phyloP scores from a whole-genome alignment of 345 rosid species.

The Ricinus communis region DNA sequence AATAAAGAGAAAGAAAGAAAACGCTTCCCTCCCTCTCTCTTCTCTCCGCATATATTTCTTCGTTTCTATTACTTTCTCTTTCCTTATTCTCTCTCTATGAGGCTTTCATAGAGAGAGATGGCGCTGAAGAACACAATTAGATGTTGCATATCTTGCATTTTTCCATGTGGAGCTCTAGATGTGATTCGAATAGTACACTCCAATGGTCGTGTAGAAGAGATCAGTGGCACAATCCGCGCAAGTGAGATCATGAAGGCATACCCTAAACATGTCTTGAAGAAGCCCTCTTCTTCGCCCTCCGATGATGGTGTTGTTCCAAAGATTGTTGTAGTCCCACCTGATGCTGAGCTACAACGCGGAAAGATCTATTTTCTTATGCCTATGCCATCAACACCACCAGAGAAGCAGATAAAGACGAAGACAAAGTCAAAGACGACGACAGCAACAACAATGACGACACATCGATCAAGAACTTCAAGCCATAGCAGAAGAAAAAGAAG shows the following conservation, averaged over 20 bases:
- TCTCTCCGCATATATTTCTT: slow-evolving; percentile 13
- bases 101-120: background rate
- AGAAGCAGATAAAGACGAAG: slow-evolving; percentile 19
- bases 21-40: slow-evolving; percentile 5
- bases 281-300: slow-evolving; percentile 56
- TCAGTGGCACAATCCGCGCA: slow-evolving; percentile 80
- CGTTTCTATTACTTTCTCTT: slow-evolving; percentile 9
- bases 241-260: slow-evolving; percentile 75
- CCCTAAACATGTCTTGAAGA: slow-evolving; percentile 85
- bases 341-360: slow-evolving; percentile 89
- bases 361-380: slow-evolving; percentile 95
- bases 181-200: slow-evolving; percentile 91
- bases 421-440: too few relatives aligned
- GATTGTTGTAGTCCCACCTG: slow-evolving; percentile 87
- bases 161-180: slow-evolving; percentile 94
- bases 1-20: slow-evolving; percentile 20
- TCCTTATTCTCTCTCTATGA: slow-evolving; percentile 21
- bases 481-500: slow-evolving; percentile 20
- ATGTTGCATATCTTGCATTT: slow-evolving; percentile 96
- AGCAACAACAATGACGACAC: too few relatives aligned
- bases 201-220: slow-evolving; percentile 86
- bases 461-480: slow-evolving; percentile 18
- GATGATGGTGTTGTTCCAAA: slow-evolving; percentile 55
- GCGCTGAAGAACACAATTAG: slow-evolving; percentile 84
- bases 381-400: slow-evolving; percentile 27